phyloP scores from a whole-genome alignment of 148 eudicot genomes.

The Selenicereus undatus region DNA sequence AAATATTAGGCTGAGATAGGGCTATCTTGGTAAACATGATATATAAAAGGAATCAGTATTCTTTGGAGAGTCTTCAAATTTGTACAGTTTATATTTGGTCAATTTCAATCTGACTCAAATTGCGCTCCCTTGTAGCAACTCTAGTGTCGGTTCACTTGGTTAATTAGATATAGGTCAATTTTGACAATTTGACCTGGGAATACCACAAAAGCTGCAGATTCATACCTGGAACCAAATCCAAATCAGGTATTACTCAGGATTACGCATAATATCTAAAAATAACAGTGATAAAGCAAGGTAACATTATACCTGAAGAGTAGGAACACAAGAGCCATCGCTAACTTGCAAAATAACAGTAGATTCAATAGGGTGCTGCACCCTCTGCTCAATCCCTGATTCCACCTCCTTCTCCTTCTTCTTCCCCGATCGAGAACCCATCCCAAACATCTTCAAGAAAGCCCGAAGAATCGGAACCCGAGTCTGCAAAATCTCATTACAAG shows the following conservation, averaged over 20 bases:
- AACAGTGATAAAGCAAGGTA: not conserved
- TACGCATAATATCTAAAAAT: not conserved
- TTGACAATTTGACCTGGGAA: not conserved
- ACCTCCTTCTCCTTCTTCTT: constrained; percentile 32
- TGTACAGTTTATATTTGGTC: too few species aligned
- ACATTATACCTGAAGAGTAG: constrained; percentile 63
- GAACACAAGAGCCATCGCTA: constrained; percentile 77
- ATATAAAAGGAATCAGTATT: too few species aligned
- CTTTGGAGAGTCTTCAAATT: too few species aligned
- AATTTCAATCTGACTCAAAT: too few species aligned
- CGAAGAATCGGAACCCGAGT: constrained; percentile 54
- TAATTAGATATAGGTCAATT: too few species aligned
- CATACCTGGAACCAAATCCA: not conserved
- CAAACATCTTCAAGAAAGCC: constrained; percentile 58
- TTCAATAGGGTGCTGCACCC: constrained; percentile 33
- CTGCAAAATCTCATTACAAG: constrained; percentile 66
- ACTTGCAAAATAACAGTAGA: constrained; percentile 56
- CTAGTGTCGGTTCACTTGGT: too few species aligned
- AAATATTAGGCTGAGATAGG: too few species aligned
- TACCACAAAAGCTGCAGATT: not conserved
- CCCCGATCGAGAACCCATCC: constrained; percentile 26
- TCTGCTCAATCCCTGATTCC: constrained; percentile 17
- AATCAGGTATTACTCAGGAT: not conserved
- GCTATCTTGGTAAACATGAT: too few species aligned
- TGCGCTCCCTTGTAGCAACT: too few species aligned